Conservation (phyloP, 306 rosid species). For the Glycine tomentella region DNA sequence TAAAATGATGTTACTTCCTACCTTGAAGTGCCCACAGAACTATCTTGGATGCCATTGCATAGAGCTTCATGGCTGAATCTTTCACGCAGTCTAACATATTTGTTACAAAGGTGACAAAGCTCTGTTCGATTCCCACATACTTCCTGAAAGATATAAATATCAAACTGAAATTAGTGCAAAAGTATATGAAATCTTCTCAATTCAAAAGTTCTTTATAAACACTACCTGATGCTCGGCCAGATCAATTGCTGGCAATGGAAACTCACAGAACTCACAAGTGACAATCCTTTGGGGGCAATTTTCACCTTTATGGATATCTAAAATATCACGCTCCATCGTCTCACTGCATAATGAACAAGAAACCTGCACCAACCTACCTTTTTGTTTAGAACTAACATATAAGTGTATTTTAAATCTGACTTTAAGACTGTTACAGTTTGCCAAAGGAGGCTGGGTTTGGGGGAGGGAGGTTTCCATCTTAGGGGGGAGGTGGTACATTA, state of each 20-base stretch:
- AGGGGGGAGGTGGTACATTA: background rate
- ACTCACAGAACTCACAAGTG: slow-evolving; percentile 93
- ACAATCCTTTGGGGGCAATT: slow-evolving; percentile 86
- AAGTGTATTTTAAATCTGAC: slow-evolving; percentile 39
- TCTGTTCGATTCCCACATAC: slow-evolving; percentile 95
- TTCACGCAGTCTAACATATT: slow-evolving; percentile 83
- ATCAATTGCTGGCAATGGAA: slow-evolving; percentile 89
- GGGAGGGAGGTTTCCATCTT: too few relatives aligned
- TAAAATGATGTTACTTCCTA: slow-evolving; percentile 45
- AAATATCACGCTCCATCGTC: slow-evolving; percentile 80
- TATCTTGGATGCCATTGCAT: slow-evolving; percentile 64
- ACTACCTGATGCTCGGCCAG: slow-evolving; percentile 93
- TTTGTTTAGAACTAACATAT: slow-evolving; percentile 20
- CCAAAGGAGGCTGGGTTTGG: slow-evolving; percentile 2
- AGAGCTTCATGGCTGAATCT: slow-evolving; percentile 68
- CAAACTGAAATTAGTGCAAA: slow-evolving; percentile 20
- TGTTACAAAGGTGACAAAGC: slow-evolving; percentile 75
- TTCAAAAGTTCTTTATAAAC: slow-evolving; percentile 15
- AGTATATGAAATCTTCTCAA: slow-evolving; percentile 21
- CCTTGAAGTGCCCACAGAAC: slow-evolving; percentile 73
- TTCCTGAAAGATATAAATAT: slow-evolving; percentile 59
- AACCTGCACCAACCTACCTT: slow-evolving; percentile 63
- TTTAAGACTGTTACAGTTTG: background rate
- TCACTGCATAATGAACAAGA: slow-evolving; percentile 87
- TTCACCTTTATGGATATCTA: slow-evolving; percentile 85